phyloP scores from a whole-genome alignment of 2,329 filamentous ascomycete species.

The Fusarium devonianum region DNA sequence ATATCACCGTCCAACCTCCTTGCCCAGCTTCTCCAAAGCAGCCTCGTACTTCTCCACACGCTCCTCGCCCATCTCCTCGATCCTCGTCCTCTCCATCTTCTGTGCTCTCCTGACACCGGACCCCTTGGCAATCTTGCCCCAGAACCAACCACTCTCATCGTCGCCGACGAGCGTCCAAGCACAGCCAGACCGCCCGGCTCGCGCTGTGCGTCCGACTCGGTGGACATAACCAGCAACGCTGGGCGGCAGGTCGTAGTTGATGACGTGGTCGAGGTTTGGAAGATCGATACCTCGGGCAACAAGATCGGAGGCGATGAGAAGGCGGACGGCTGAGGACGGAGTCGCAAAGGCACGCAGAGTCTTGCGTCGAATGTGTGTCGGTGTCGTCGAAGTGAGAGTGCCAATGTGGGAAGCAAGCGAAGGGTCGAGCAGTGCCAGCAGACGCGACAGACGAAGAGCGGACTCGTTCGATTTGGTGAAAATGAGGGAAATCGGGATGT shows the following conservation, averaged over 20 bases:
- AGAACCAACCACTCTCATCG: conserved; percentile 89
- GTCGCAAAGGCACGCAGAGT: conserved; percentile 73
- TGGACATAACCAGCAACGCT: conserved; percentile 87
- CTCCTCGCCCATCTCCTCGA: conserved; percentile 57
- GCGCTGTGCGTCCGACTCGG: conserved; percentile 87
- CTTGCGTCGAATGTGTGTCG: conserved; percentile 73
- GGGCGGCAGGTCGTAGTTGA: conserved; percentile 92
- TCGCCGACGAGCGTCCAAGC: conserved; percentile 89
- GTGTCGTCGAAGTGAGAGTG: conserved; percentile 79
- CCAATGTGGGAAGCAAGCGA: conserved; percentile 64
- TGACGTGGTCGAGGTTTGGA: conserved; percentile 77
- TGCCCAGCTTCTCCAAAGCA: conserved; percentile 68
- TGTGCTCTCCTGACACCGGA: conserved; percentile 54
- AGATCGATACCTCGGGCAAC: conserved; percentile 90
- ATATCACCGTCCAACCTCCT: conserved; percentile 58
- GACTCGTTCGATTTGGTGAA: conserved; percentile 93
- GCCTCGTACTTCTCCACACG: conserved; percentile 58
- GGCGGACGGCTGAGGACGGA: conserved; percentile 69
- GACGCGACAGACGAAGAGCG: conserved; percentile 82
- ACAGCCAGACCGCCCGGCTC: conserved; percentile 76
- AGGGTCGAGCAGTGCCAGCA: conserved; percentile 73
- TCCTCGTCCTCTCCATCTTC: conserved; percentile 57
- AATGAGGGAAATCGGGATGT: conserved; percentile 68
- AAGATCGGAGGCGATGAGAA: conserved; percentile 92
- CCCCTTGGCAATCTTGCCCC: conserved; percentile 76